These are phyloP conservation scores for Crithidia brevicula DNA, from an alignment of 208 protist genomes.

Conservation along the genomic window DNA sequence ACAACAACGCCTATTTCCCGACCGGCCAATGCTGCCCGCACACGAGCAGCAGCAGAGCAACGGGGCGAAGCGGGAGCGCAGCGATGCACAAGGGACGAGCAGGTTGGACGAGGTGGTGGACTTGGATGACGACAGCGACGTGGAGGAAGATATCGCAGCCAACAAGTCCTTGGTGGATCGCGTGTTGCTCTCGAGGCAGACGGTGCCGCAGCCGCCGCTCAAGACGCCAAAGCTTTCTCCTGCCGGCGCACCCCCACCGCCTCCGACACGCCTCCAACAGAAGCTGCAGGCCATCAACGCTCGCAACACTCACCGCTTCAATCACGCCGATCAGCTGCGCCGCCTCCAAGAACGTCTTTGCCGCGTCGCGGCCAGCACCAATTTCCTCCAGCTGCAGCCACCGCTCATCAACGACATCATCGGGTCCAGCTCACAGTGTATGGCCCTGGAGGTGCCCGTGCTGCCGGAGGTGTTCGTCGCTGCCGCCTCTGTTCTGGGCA, in stretches of 20 bases:
- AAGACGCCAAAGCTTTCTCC: too few species aligned
- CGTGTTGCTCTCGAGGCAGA: too few species aligned
- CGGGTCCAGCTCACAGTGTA: conserved; percentile 43
- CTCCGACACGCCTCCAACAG: conserved; percentile 24
- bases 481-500: neutral
- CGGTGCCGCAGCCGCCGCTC: neutral
- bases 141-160: neutral
- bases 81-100: neutral
- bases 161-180: neutral
- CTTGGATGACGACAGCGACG: conserved; percentile 3
- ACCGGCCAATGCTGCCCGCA: neutral
- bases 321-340: conserved; percentile 36
- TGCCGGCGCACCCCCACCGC: neutral
- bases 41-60: neutral
- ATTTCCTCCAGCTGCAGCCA: conserved; percentile 33
- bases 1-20: conserved; percentile 27
- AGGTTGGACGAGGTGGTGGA: neutral
- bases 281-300: conserved; percentile 50
- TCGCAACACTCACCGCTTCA: conserved; percentile 38
- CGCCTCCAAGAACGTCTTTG: conserved; percentile 30
- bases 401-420: conserved; percentile 68
- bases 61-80: conserved; percentile 1
- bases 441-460: conserved; percentile 54
- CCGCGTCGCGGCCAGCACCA: conserved; percentile 51
- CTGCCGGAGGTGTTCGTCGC: conserved; percentile 65